Evolutionary conservation across 2,329 filamentous ascomycete species (phyloP).

Genomic region (Falciphora oryzae): DNA sequence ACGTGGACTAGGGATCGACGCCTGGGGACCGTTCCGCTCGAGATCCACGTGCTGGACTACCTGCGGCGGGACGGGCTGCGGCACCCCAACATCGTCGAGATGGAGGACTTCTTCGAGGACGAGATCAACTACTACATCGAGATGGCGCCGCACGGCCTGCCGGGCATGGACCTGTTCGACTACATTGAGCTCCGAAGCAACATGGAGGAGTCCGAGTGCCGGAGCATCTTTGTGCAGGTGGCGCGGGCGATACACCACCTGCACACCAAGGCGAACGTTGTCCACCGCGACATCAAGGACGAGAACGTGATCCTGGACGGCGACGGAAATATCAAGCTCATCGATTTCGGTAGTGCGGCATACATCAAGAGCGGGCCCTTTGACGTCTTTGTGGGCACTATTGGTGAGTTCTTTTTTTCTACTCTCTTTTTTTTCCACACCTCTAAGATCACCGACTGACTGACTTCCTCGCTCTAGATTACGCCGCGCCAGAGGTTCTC

Average conservation of each 20-base stretch:
- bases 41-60: slow-evolving; percentile 96
- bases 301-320: slow-evolving; percentile 97
- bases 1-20: slow-evolving; percentile 95
- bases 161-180: slow-evolving; percentile 97
- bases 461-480: slow-evolving; percentile 54
- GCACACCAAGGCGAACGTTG: slow-evolving; percentile 83
- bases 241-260: slow-evolving; percentile 85
- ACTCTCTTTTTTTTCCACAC: neutral
- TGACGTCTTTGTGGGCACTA: slow-evolving; percentile 97
- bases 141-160: slow-evolving; percentile 90
- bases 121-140: slow-evolving; percentile 97
- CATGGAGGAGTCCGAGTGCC: slow-evolving; percentile 92
- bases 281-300: slow-evolving; percentile 98
- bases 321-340: slow-evolving; percentile 91
- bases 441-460: neutral
- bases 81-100: slow-evolving; percentile 67
- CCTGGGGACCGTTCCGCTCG: slow-evolving; percentile 88
- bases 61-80: slow-evolving; percentile 66
- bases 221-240: slow-evolving; percentile 93
- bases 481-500: slow-evolving; percentile 95
- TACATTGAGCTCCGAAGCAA: slow-evolving; percentile 95
- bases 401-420: slow-evolving; percentile 57
- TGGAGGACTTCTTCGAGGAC: slow-evolving; percentile 71
- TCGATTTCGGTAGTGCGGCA: slow-evolving; percentile 95
- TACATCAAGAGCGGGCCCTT: slow-evolving; percentile 99